A percentile compares a stretch with the other conserved stretches of the same genome.
phyloP scores from a whole-genome alignment of 805 yeast genomes.

The Starmerella stigmatis region DNA sequence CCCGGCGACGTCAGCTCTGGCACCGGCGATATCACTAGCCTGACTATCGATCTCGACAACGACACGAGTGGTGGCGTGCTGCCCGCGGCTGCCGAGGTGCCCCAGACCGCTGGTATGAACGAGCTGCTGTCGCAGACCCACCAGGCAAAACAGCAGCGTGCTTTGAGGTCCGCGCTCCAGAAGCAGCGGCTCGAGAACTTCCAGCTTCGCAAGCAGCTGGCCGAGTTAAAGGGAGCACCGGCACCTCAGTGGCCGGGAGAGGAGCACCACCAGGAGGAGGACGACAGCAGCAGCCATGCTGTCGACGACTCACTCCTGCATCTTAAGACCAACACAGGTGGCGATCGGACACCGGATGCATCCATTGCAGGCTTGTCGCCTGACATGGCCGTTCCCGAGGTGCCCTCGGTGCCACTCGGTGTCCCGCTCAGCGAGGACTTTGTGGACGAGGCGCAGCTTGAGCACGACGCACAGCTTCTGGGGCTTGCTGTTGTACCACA shows the following conservation, averaged over 20 bases:
- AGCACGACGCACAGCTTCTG: constrained; percentile 4
- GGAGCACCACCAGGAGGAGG: neutral
- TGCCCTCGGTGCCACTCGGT: neutral
- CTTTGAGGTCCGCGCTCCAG: constrained; percentile 1
- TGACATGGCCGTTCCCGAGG: neutral
- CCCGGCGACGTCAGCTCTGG: neutral
- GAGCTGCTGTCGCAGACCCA: constrained; percentile 8
- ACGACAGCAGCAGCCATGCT: neutral
- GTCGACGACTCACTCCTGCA: no score
- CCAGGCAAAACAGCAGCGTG: neutral
- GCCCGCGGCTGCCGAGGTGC: neutral
- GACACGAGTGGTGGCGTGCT: constrained; percentile 6
- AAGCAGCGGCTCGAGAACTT: constrained; percentile 12
- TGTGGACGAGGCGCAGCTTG: neutral
- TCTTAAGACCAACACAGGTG: no score
- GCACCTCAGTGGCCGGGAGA: neutral
- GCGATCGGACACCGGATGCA: neutral
- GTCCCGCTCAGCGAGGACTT: constrained; percentile 12
- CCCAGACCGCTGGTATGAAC: constrained; percentile 7
- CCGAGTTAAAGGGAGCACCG: constrained; percentile 1
- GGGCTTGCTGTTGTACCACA: constrained; percentile 2
- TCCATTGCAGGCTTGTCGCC: neutral
- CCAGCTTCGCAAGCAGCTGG: constrained; percentile 7
- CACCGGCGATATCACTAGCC: neutral
- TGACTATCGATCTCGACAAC: neutral